Base-by-base conservation (phyloP, 108 stramenopile genomes). In the Fragilariopsis cylindrus region DNA sequence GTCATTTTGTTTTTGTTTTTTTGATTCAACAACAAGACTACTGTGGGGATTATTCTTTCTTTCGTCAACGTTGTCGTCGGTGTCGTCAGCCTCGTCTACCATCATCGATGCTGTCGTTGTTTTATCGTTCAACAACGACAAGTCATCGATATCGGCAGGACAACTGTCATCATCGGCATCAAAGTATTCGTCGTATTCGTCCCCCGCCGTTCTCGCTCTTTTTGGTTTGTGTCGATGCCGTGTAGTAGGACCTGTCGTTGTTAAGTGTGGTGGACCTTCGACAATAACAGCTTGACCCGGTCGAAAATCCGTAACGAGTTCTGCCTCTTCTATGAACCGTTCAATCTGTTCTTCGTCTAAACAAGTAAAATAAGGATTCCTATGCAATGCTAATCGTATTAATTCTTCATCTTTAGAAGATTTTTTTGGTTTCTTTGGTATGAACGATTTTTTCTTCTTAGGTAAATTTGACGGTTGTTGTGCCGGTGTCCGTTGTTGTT, bases 321-420 rank as follows among this genome's bases (percentile, higher is more conserved):
- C 48, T 46, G 81, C 75, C 39, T 19, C 74, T 43, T 81, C 30
- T n/a, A 83, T 54, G 69, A 88, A 83, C 12, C 84, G 70, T 42
- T 72, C 72, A 7, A 88, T 67, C 52, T 88, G 87, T 50, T 85
- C 79, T 39, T 79, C 84, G 52, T 88, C 87, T 39, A 88, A 65
- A 66, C 87, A 88, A 6, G 87, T 83, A 55, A 88, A 83, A 66
- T 81, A 83, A 48, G 81, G 67, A 75, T 69, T 73, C 18, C 65
- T 57, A 19, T 83, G 81, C 8, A 87, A 53, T 19, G 83, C 84
- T 3, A 73, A 72, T 11, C 73, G 69, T 64, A 83, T 87, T 18
- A 84, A 65, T 18, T 52, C 66, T 57, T 76, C 55, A 48, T 85
- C 84, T 3, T 82, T 40, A 7, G 42, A 5, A 7, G 63, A 65